phyloP scores from a whole-genome alignment of 2,329 filamentous ascomycete species.

The Pestalotiopsis sp. region DNA sequence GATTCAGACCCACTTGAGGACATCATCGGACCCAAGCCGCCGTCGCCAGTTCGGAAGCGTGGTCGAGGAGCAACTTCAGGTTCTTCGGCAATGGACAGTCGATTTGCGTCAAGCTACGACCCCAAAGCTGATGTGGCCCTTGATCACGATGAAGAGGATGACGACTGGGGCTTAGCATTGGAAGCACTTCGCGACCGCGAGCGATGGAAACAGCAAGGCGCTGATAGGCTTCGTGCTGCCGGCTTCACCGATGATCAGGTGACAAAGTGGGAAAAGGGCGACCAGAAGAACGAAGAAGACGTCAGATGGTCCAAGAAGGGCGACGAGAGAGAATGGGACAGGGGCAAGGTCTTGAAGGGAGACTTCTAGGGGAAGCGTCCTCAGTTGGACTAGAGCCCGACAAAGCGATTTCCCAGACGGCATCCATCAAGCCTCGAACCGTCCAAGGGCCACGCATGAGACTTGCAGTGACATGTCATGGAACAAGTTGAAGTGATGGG shows the following conservation, averaged over 20 bases:
- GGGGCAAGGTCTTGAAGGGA: constrained; percentile 44
- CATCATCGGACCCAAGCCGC: constrained; percentile 74
- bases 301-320: constrained; percentile 74
- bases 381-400: background rate
- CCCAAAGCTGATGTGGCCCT: constrained; percentile 58
- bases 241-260: constrained; percentile 80
- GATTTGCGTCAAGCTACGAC: constrained; percentile 72
- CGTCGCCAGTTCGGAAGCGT: constrained; percentile 54
- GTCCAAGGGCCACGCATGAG: background rate
- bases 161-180: constrained; percentile 79
- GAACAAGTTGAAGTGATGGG: background rate
- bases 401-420: background rate
- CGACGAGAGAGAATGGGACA: constrained; percentile 65
- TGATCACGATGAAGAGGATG: constrained; percentile 50
- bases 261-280: constrained; percentile 68
- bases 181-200: constrained; percentile 81
- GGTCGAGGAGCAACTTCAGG: constrained; percentile 70
- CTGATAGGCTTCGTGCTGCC: constrained; percentile 73
- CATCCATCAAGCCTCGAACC: background rate
- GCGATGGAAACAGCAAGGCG: constrained; percentile 74
- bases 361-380: background rate
- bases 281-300: constrained; percentile 62
- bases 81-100: constrained; percentile 73
- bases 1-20: constrained; percentile 75
- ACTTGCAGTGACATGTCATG: background rate